phyloP scores from a whole-genome alignment of 331 rosid genomes.

The Cydonia oblonga region DNA sequence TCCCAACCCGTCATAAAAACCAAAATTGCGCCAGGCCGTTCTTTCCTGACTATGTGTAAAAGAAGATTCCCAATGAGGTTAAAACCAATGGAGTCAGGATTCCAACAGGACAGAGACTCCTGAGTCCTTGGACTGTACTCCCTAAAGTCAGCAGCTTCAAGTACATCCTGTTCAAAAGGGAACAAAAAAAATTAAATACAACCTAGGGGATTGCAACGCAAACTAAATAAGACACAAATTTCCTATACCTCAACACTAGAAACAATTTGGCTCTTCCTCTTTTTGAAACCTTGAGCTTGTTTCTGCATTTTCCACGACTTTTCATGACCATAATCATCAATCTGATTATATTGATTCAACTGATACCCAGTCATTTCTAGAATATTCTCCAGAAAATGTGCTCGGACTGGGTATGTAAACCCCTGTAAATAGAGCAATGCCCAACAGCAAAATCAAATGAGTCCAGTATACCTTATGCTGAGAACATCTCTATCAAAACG shows the following conservation, averaged over 20 bases:
- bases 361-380: slow-evolving; percentile 36
- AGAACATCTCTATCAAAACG: background rate
- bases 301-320: slow-evolving; percentile 44
- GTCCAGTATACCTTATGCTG: background rate
- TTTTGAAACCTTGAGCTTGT: slow-evolving; percentile 29
- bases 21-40: slow-evolving; percentile 47
- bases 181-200: background rate
- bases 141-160: slow-evolving; percentile 29
- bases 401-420: slow-evolving; percentile 41
- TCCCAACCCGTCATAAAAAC: slow-evolving; percentile 67
- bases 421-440: slow-evolving; percentile 25
- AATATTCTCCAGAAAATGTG: slow-evolving; percentile 39
- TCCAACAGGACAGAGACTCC: slow-evolving; percentile 42
- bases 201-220: background rate
- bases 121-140: slow-evolving; percentile 25
- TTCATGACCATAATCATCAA: slow-evolving; percentile 51
- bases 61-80: slow-evolving; percentile 44
- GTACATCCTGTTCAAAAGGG: slow-evolving; percentile 28
- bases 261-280: slow-evolving; percentile 41
- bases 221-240: background rate
- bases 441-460: background rate
- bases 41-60: slow-evolving; percentile 32
- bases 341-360: slow-evolving; percentile 32
- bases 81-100: slow-evolving; percentile 52
- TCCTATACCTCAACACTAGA: slow-evolving; percentile 33